Evolutionary conservation across 2,329 filamentous ascomycete species (phyloP).

Genomic region (Aspergillus sclerotialis): DNA sequence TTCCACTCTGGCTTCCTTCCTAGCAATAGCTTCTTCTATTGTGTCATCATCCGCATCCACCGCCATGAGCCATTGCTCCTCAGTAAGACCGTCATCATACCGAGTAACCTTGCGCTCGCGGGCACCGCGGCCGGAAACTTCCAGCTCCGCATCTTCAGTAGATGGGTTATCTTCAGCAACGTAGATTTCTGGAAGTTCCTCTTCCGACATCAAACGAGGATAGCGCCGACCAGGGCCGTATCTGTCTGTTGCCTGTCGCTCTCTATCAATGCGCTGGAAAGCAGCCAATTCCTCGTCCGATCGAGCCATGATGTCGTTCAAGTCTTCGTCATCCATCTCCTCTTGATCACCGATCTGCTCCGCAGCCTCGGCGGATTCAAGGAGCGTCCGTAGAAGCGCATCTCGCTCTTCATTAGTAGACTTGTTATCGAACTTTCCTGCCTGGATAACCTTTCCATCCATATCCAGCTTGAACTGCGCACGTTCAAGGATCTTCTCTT

Average conservation of each 20-base stretch:
- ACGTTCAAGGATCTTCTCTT: conserved; percentile 96
- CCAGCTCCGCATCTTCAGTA: conserved; percentile 66
- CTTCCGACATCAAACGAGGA: conserved; percentile 77
- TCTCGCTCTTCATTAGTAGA: conserved; percentile 98
- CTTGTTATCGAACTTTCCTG: conserved; percentile 98
- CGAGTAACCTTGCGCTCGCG: conserved; percentile 90
- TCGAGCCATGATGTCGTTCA: conserved; percentile 90
- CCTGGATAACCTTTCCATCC: conserved; percentile 99
- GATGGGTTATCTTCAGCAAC: conserved; percentile 77
- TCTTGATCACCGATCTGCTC: conserved; percentile 76
- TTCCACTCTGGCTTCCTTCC: conserved; percentile 79
- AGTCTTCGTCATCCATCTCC: conserved; percentile 96
- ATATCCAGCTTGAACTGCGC: conserved; percentile 98
- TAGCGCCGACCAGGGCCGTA: conserved; percentile 67
- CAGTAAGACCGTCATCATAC: conserved; percentile 95
- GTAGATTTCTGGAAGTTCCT: conserved; percentile 90
- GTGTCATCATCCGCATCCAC: conserved; percentile 95
- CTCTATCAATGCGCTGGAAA: conserved; percentile 79
- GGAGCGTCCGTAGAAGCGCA: conserved; percentile 85
- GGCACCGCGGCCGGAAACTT: conserved; percentile 77
- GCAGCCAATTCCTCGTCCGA: conserved; percentile 68
- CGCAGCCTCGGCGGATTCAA: conserved; percentile 68
- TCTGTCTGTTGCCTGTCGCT: conserved; percentile 56
- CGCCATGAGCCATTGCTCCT: conserved; percentile 98
- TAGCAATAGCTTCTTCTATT: conserved; percentile 84